phyloP scores from a whole-genome alignment of 2,329 filamentous ascomycete genomes.

The Atkinsonella hypoxylon region DNA sequence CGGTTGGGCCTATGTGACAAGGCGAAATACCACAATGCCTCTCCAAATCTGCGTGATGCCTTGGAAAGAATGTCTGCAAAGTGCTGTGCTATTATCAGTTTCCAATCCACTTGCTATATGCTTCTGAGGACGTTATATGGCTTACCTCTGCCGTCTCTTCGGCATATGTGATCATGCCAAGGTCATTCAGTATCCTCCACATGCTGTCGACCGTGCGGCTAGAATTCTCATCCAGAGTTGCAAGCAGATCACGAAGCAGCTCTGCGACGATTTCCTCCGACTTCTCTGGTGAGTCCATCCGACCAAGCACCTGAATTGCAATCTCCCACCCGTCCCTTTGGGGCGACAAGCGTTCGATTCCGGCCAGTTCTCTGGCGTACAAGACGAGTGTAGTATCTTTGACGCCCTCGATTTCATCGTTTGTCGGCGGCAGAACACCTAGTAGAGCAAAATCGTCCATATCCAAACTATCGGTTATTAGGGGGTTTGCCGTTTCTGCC shows the following conservation, averaged over 20 bases:
- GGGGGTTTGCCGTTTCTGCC: slow-evolving; percentile 26
- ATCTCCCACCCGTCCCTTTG: slow-evolving; percentile 75
- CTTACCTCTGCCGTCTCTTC: slow-evolving; percentile 72
- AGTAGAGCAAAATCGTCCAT: slow-evolving; percentile 78
- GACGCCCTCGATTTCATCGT: slow-evolving; percentile 50
- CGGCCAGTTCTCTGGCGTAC: slow-evolving; percentile 60
- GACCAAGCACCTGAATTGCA: slow-evolving; percentile 68
- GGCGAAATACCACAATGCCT: slow-evolving; percentile 83
- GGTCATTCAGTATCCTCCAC: slow-evolving; percentile 62
- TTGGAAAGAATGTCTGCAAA: slow-evolving; percentile 70
- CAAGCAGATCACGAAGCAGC: slow-evolving; percentile 56
- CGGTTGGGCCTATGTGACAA: slow-evolving; percentile 68
- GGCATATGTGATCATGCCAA: slow-evolving; percentile 69
- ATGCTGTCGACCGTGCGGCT: slow-evolving; percentile 68
- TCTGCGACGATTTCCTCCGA: slow-evolving; percentile 65
- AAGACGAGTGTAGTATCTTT: slow-evolving; percentile 69
- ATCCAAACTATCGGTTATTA: slow-evolving; percentile 56
- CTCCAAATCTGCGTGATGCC: slow-evolving; percentile 66
- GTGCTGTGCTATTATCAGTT: slow-evolving; percentile 27
- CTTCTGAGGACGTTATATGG: slow-evolving; percentile 6
- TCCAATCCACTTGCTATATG: neutral
- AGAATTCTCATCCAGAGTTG: slow-evolving; percentile 50
- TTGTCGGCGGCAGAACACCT: slow-evolving; percentile 48
- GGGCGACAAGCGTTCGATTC: slow-evolving; percentile 36
- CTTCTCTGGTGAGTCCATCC: slow-evolving; percentile 61